These are phyloP conservation scores for Puccinia horiana DNA, from an alignment of 1,284 basidiomycete species.

Conservation along the genomic window DNA sequence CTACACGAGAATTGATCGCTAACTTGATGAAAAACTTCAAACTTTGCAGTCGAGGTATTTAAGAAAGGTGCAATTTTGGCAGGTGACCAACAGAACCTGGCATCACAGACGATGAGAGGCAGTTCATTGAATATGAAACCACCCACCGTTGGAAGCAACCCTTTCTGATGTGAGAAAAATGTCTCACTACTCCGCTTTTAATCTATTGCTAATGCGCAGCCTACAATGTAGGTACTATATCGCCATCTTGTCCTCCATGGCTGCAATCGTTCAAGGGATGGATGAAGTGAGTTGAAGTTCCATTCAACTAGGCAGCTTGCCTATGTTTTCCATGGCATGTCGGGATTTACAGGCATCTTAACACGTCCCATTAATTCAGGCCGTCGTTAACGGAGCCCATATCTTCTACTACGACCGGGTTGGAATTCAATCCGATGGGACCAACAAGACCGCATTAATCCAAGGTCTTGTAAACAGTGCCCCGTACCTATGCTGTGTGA, in stretches of 20 bases:
- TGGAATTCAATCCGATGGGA: conserved; percentile 46
- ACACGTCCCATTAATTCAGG: no score
- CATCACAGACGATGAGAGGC: conserved; percentile 68
- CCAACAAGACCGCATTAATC: conserved; percentile 57
- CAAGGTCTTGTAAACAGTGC: conserved; percentile 74
- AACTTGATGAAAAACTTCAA: no score
- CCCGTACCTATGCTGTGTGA: conserved; percentile 66
- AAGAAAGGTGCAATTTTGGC: conserved; percentile 70
- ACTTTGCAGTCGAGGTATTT: conserved; percentile 60
- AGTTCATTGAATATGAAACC: conserved; percentile 62
- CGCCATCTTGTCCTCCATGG: conserved; percentile 56
- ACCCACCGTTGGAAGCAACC: conserved; percentile 61
- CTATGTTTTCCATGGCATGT: no score
- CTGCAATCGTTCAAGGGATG: conserved; percentile 57
- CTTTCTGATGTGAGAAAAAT: conserved; percentile 34
- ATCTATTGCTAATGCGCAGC: no score
- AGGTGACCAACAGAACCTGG: conserved; percentile 65
- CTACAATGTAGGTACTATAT: conserved; percentile 53
- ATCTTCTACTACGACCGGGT: conserved; percentile 48
- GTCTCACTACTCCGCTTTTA: no score
- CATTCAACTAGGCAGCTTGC: no score
- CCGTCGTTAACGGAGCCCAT: conserved; percentile 55
- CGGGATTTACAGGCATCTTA: no score
- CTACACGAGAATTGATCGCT: no score
- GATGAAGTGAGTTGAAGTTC: conserved; percentile 54